These are phyloP conservation scores for Boletus reticulatus DNA, from an alignment of 768 basidiomycete species.

Conservation along the genomic window DNA sequence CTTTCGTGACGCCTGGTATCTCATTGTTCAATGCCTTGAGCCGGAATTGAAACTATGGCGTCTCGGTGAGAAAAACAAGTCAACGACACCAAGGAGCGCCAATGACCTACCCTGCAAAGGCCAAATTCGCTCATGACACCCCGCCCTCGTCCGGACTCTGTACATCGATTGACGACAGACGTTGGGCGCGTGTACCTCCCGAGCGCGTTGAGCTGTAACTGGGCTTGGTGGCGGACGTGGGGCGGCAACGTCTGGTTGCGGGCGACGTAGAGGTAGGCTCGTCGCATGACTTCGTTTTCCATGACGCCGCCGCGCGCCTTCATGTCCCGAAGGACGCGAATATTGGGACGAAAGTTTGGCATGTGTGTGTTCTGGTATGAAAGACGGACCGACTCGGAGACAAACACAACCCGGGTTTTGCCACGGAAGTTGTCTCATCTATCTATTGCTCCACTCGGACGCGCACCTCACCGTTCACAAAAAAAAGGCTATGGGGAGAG, in stretches of 20 bases:
- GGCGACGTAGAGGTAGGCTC: slow-evolving; percentile 92
- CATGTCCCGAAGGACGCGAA: slow-evolving; percentile 69
- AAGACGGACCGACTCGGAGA: not conserved
- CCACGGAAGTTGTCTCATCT: too few relatives aligned
- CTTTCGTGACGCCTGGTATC: slow-evolving; percentile 84
- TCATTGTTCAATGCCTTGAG: slow-evolving; percentile 79
- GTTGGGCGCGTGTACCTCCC: slow-evolving; percentile 80
- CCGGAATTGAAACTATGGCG: slow-evolving; percentile 81
- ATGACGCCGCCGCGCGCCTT: slow-evolving; percentile 71
- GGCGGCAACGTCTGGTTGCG: slow-evolving; percentile 88
- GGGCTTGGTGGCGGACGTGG: slow-evolving; percentile 89
- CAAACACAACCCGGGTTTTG: slow-evolving; percentile 17
- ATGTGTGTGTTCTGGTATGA: slow-evolving; percentile 1
- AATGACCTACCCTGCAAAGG: slow-evolving; percentile 63
- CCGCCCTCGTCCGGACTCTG: slow-evolving; percentile 80
- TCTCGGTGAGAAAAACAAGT: not conserved
- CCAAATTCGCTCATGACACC: slow-evolving; percentile 91
- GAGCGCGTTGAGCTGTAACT: slow-evolving; percentile 89
- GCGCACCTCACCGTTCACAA: not conserved
- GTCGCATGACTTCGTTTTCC: slow-evolving; percentile 76
- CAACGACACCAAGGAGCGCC: not conserved
- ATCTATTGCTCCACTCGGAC: not conserved
- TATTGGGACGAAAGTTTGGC: slow-evolving; percentile 37
- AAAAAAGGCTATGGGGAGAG: slow-evolving; percentile 25
- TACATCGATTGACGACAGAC: slow-evolving; percentile 86